Base-by-base conservation (phyloP, 2,329 filamentous ascomycete species). In the Aspergillus hortae region DNA sequence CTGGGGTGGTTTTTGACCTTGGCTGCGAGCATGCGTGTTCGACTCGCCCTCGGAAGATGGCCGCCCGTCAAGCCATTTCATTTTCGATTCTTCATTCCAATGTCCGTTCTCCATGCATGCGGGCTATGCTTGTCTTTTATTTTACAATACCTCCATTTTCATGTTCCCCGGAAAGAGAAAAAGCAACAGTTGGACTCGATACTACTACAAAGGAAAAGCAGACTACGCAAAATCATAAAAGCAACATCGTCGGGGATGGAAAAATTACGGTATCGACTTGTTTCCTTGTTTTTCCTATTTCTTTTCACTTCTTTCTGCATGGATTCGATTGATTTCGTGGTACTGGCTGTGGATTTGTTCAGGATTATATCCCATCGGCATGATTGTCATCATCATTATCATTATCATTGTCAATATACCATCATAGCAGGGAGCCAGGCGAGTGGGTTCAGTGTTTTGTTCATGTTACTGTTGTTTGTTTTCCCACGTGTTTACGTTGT, bases 401-500 rank as follows among this genome's bases (percentile, higher is more conserved):
- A 56, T 59, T 56, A 57, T 57, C 54, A 59, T 59, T 55, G 56
- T 58, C 56, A 55, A 58, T 61, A 62, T 62, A 62, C 60, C 60
- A 62, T 58, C 61, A 61, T 63, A 63, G 61, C 61, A 63, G 58
- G 61, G 61, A 58, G 61, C 61, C 51, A 57, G 61, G 61, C 60
- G 60, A 63, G 59, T 57, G 53, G 56, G 58, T 59, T 52, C 49
- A 53, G 44, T 52, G 45, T 56, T 51, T 54, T 48, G 53, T 53
- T 41, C 45, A 33, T 49, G 46, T 48, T 44, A 48, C 54, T 43
- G 47, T 53, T 21, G 53, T 38, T 51, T 40, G 35, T 50, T 42
- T 27, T 25, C 45, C 33, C 23, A 40, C 38, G 40, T 51, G 49
- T 41, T 54, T 50, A 54, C 35, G 33, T 46, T 54, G 51, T 52